Evolutionary conservation across 139 green algal species (phyloP).

Genomic region (Nannochloris sp.): DNA sequence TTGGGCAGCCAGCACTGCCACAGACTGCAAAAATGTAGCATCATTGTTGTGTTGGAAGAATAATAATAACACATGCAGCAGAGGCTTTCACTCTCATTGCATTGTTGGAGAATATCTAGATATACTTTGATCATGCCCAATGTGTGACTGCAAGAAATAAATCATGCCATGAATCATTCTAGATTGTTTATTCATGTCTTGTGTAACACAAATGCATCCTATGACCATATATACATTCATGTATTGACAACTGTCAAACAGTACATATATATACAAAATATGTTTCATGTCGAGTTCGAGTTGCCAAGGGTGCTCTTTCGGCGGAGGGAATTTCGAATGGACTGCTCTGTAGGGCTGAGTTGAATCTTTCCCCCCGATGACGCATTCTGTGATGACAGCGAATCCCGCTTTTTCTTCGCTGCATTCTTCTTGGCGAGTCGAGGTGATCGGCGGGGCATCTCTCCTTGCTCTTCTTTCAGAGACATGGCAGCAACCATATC

Average conservation of each 20-base stretch:
- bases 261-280: background rate
- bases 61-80: no score
- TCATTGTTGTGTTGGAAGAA: background rate
- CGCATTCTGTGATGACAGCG: background rate
- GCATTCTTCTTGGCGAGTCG: background rate
- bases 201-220: background rate
- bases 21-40: background rate
- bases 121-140: no score
- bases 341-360: conserved; percentile 27
- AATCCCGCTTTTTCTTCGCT: background rate
- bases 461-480: background rate
- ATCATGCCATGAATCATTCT: no score
- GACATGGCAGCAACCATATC: background rate
- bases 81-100: no score
- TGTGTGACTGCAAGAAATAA: no score
- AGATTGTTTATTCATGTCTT: no score
- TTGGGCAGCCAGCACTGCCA: background rate
- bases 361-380: background rate
- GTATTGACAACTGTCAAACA: no score
- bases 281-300: background rate
- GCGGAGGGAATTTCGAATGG: conserved; percentile 19
- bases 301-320: conserved; percentile 11
- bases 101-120: no score
- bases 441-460: background rate
- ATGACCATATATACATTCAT: background rate